These are phyloP conservation scores for Herpetospermum pedunculosum DNA, from an alignment of 306 rosid genomes.

Conservation along the genomic window DNA sequence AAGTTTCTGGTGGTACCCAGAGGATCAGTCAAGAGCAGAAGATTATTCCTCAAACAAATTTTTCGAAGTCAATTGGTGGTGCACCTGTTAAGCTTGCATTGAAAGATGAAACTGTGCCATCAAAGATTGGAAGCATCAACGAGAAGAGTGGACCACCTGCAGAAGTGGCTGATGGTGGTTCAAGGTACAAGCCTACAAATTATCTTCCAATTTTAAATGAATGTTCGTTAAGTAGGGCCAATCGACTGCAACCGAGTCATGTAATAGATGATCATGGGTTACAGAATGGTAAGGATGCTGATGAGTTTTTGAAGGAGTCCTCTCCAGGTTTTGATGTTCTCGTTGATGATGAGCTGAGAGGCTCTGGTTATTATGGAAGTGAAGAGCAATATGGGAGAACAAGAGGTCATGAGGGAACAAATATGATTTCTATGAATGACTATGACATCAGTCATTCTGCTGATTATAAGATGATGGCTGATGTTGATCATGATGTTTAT, in stretches of 20 bases:
- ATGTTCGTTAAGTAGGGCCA: constrained; percentile 23
- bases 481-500: constrained; percentile 56
- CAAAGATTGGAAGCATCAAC: constrained; percentile 26
- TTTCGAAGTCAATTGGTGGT: constrained; percentile 26
- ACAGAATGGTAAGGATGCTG: constrained; percentile 75
- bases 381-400: constrained; percentile 64
- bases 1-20: constrained; percentile 38
- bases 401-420: constrained; percentile 60
- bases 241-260: constrained; percentile 35
- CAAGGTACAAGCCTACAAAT: constrained; percentile 28
- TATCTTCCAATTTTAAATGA: constrained; percentile 38
- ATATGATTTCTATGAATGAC: constrained; percentile 53
- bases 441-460: constrained; percentile 50
- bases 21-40: constrained; percentile 46
- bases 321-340: constrained; percentile 99
- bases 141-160: constrained; percentile 27
- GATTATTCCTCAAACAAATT: constrained; percentile 25
- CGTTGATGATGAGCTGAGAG: constrained; percentile 81
- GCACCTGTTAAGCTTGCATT: constrained; percentile 28
- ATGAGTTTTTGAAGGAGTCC: constrained; percentile 79
- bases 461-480: constrained; percentile 51
- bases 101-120: constrained; percentile 33
- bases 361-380: constrained; percentile 60
- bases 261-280: constrained; percentile 54
- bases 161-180: constrained; percentile 36